Percentiles rank a stretch among this genome's conserved stretches.
Evolutionary conservation across 176 grass and related monocot species (phyloP).

Genomic region (Aegilops umbellulata): DNA sequence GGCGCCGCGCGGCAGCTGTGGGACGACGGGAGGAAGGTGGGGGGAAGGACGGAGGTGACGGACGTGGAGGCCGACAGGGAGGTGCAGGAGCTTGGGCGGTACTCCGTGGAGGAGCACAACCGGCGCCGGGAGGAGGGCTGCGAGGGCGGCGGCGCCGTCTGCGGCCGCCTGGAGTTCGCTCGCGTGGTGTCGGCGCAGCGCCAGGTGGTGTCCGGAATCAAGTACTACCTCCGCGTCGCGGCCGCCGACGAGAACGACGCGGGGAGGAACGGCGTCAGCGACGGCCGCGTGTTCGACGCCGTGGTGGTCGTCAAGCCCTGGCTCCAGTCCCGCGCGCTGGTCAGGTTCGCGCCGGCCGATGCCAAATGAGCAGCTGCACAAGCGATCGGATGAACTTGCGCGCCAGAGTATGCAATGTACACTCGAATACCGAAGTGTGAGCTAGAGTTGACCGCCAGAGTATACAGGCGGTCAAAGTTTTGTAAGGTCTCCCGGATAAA

Average conservation of each 20-base stretch:
- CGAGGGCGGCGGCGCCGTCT: background rate
- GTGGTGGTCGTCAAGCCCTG: constrained; percentile 73
- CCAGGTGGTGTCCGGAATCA: constrained; percentile 88
- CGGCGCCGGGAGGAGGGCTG: background rate
- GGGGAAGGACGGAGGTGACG: constrained; percentile 50
- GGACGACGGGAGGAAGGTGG: constrained; percentile 57
- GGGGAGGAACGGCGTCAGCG: background rate
- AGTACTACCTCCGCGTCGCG: constrained; percentile 77
- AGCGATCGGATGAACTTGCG: background rate
- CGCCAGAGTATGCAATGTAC: background rate
- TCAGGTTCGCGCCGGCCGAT: constrained; percentile 59
- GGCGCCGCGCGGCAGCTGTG: background rate
- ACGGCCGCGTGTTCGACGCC: constrained; percentile 55
- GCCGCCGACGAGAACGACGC: constrained; percentile 8
- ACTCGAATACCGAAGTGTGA: background rate
- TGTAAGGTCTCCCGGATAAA: background rate
- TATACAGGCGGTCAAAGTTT: background rate
- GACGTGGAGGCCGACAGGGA: constrained; percentile 64
- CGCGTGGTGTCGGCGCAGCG: constrained; percentile 68
- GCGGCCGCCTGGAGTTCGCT: constrained; percentile 47
- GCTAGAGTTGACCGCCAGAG: background rate
- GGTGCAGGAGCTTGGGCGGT: constrained; percentile 83
- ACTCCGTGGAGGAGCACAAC: constrained; percentile 82
- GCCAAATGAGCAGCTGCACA: background rate
- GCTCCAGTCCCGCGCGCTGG: constrained; percentile 53